Evolutionary conservation across 2,329 filamentous ascomycete species (phyloP).

Genomic region (Colletotrichum gloeosporioides): DNA sequence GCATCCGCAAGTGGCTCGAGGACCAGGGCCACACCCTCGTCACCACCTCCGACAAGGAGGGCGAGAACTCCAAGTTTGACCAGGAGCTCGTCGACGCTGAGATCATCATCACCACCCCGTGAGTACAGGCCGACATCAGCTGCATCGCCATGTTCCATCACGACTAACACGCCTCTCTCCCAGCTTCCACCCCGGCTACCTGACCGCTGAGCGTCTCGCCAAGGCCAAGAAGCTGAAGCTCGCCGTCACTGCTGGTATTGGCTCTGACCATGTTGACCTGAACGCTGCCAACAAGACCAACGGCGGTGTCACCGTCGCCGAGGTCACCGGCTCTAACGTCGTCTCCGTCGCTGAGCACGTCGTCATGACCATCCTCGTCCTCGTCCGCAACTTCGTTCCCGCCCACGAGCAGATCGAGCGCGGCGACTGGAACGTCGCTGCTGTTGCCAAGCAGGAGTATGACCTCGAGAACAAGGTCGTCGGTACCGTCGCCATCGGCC

Average conservation of each 20-base stretch:
- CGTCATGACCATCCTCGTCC: constrained; percentile 95
- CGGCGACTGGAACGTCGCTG: constrained; percentile 96
- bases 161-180: not conserved
- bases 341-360: constrained; percentile 99
- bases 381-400: constrained; percentile 98
- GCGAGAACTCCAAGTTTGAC: constrained; percentile 90
- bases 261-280: constrained; percentile 97
- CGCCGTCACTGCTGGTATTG: constrained; percentile 95
- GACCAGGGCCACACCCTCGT: constrained; percentile 95
- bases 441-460: constrained; percentile 96
- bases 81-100: constrained; percentile 96
- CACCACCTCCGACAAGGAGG: constrained; percentile 98
- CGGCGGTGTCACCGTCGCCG: constrained; percentile 93
- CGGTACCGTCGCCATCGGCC: constrained; percentile 94
- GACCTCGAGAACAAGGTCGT: constrained; percentile 98
- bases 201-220: constrained; percentile 92
- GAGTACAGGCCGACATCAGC: constrained; percentile 30
- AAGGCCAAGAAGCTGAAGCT: constrained; percentile 99
- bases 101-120: constrained; percentile 99
- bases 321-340: constrained; percentile 98
- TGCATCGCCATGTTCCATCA: not conserved
- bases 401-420: constrained; percentile 90
- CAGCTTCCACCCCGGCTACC: constrained; percentile 98
- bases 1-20: constrained; percentile 96
- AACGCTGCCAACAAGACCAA: constrained; percentile 98